Conservation (phyloP, 228 moss, liverwort and hornwort genomes). For the Sphagnum fallax region DNA sequence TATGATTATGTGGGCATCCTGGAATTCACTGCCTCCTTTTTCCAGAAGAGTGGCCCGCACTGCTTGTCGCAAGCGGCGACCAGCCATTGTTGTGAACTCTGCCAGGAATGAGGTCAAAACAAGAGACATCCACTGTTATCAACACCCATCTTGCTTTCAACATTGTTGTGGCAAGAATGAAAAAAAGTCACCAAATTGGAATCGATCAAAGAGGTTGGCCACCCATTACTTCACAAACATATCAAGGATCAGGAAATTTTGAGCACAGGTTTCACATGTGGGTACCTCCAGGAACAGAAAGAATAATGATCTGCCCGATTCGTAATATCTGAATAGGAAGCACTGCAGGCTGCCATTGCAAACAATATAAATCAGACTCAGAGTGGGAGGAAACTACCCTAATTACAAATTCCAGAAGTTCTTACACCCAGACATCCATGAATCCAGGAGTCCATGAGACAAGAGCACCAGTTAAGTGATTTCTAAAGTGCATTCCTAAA, state of each 20-base stretch:
- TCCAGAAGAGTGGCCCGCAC: slow-evolving; percentile 66
- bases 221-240: not conserved
- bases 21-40: slow-evolving; percentile 55
- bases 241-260: not conserved
- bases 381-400: no score
- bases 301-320: slow-evolving; percentile 76
- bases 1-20: slow-evolving; percentile 65
- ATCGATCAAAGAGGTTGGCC: no score
- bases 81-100: slow-evolving; percentile 98
- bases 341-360: slow-evolving; percentile 60
- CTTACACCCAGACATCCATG: no score
- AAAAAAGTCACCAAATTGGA: no score
- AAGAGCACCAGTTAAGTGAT: no score
- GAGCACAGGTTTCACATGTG: not conserved
- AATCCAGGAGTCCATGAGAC: no score
- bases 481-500: not conserved
- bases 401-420: no score
- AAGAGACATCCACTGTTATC: not conserved
- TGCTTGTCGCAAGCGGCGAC: slow-evolving; percentile 84
- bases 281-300: slow-evolving; percentile 72
- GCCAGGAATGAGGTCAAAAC: slow-evolving; percentile 9
- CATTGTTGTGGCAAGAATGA: no score
- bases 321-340: slow-evolving; percentile 87
- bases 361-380: not conserved
- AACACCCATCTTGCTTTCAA: no score